Conservation (phyloP, 208 protist species). For the Wallacemonas sp. region DNA sequence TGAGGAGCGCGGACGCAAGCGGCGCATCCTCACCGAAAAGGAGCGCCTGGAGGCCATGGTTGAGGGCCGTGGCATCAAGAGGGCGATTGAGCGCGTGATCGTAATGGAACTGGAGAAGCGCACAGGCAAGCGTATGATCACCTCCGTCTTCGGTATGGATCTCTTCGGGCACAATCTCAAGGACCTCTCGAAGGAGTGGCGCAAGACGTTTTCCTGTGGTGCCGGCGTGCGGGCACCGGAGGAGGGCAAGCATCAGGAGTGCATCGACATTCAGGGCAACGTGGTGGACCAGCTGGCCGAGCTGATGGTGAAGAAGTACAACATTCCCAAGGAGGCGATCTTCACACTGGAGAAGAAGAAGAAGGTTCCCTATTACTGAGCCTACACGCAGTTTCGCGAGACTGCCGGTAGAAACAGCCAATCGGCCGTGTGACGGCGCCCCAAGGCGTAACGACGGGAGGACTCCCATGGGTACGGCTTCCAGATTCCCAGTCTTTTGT, state of each 20-base stretch:
- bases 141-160: slow-evolving; percentile 80
- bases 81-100: slow-evolving; percentile 72
- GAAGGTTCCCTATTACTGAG: slow-evolving; percentile 45
- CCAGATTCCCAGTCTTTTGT: no score
- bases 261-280: slow-evolving; percentile 84
- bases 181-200: slow-evolving; percentile 77
- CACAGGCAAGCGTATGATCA: slow-evolving; percentile 62
- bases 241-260: slow-evolving; percentile 64
- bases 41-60: slow-evolving; percentile 76
- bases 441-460: no score
- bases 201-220: slow-evolving; percentile 85
- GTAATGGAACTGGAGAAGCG: slow-evolving; percentile 63
- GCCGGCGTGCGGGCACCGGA: slow-evolving; percentile 64
- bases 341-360: slow-evolving; percentile 79
- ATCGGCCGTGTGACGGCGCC: no score
- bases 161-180: slow-evolving; percentile 87
- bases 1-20: slow-evolving; percentile 77
- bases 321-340: slow-evolving; percentile 69
- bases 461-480: no score
- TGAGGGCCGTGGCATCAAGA: slow-evolving; percentile 74
- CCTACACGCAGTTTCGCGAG: no score
- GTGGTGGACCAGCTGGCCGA: slow-evolving; percentile 61
- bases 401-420: not conserved
- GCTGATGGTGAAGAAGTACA: slow-evolving; percentile 72
- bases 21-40: slow-evolving; percentile 80